Percentiles rank a stretch among this genome's conserved stretches.
phyloP scores from a whole-genome alignment of 148 eudicot genomes.

The Drosera capensis region DNA sequence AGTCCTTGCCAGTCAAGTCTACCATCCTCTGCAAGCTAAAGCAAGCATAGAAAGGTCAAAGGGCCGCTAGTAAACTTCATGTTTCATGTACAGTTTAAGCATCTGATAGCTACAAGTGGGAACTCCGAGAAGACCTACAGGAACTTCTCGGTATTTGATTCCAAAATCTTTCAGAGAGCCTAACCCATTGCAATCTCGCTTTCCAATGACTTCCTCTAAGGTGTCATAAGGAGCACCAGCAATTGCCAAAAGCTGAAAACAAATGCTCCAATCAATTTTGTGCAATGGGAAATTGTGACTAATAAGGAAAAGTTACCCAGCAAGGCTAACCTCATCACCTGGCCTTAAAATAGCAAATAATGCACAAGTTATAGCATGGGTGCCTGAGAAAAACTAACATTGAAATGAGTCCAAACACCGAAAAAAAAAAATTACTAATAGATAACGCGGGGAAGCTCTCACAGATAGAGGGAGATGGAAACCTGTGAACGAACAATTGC shows the following conservation, averaged over 20 bases:
- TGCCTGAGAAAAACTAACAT: constrained; percentile 92
- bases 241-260: constrained; percentile 86
- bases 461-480: background rate
- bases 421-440: background rate
- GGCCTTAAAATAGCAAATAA: constrained; percentile 91
- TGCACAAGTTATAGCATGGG: constrained; percentile 98
- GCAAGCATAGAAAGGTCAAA: constrained; percentile 4
- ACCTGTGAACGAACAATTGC: constrained; percentile 95
- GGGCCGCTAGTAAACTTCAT: background rate
- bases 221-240: constrained; percentile 98
- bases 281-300: too few species aligned
- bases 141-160: constrained; percentile 65
- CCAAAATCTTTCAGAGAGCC: constrained; percentile 90
- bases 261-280: background rate
- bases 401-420: constrained; percentile 4
- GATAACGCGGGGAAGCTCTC: background rate
- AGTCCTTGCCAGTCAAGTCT: constrained; percentile 78
- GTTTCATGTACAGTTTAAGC: background rate
- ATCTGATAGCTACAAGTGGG: background rate
- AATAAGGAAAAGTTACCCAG: constrained; percentile 6
- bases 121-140: constrained; percentile 27
- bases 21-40: constrained; percentile 76
- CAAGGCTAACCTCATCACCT: constrained; percentile 56
- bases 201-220: constrained; percentile 92
- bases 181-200: constrained; percentile 59